Base-by-base conservation (phyloP, 176 grass and related monocot species). In the Saccharum spontaneum region DNA sequence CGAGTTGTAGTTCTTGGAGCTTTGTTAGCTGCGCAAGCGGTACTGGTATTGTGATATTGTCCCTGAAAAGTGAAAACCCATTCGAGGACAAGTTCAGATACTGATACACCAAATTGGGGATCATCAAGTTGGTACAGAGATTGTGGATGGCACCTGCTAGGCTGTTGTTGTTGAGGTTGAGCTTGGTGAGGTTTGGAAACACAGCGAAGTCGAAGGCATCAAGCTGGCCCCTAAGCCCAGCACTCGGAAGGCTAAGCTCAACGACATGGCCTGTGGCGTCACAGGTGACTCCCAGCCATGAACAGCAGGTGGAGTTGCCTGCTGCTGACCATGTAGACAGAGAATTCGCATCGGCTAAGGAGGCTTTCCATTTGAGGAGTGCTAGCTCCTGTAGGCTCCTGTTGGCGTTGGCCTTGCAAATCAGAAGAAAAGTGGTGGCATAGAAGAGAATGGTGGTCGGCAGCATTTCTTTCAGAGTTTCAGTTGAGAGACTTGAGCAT, bases 281-380 rank as follows among this genome's bases (percentile, higher is more conserved):
- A 31, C 91, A 92, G 26, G 44, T 73, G 70, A 92, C 40, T 8
- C 87, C 91, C 34, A 77, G 77, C 91, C 91, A 92, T 39, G 37
- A 45, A 63, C 87, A 92, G 63, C 87, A 92, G 75, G 75, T 78
- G 50, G 80, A 74, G 30, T 89, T 92, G 33, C 64, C 28, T 6
- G 26, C 76, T 5, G 65, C 71, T 6, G 84, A 84, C 90, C 90
- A 89, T 11, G 87, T 87, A 17, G 88, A 7, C 55, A 45, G 65
- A 43, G 31, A 39, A 22, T 18, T 69, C 7, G 67, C 67, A 34
- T 10, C 31, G 31, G 34, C 34, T 72, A 92, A 43, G 31, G 69
- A 86, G 57, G 83, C 75, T 80, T 89, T 92, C 87, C 90, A 92
- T 22, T 77, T 75, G 20, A 89, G 70, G 13, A 92, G 85, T n/a